Conservation (phyloP, 176 grass and related monocot species). For the Zizania latifolia region DNA sequence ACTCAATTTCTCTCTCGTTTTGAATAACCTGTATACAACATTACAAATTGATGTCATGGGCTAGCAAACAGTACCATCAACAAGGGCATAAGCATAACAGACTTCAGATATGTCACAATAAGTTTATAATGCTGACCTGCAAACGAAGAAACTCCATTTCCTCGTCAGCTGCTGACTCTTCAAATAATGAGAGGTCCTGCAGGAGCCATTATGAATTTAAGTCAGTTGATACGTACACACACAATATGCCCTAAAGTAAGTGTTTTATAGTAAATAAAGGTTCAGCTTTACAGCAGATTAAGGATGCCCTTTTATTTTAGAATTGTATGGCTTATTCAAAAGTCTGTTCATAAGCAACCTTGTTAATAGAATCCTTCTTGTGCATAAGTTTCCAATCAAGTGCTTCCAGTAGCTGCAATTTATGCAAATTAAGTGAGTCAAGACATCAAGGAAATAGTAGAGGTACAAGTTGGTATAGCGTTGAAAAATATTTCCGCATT, state of each 20-base stretch:
- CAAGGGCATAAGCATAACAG: neutral
- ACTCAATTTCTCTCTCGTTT: conserved; percentile 82
- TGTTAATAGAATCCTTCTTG: conserved; percentile 64
- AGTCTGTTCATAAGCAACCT: conserved; percentile 30
- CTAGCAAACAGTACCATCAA: conserved; percentile 14
- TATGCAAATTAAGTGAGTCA: conserved; percentile 32
- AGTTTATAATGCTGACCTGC: conserved; percentile 50
- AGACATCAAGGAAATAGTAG: neutral
- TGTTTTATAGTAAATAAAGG: neutral
- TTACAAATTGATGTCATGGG: conserved; percentile 4
- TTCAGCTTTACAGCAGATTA: neutral
- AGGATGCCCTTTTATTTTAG: neutral
- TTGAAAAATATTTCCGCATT: neutral
- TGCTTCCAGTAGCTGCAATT: conserved; percentile 66
- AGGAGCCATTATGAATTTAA: neutral
- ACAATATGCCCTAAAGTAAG: neutral
- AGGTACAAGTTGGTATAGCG: neutral
- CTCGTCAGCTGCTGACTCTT: conserved; percentile 60
- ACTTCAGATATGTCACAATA: neutral
- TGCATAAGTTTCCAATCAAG: conserved; percentile 97
- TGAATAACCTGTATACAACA: conserved; percentile 74
- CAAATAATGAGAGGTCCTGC: conserved; percentile 61
- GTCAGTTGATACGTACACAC: neutral
- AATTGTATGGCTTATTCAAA: conserved; percentile 13
- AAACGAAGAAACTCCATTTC: conserved; percentile 89